Base-by-base conservation (phyloP, 2,329 filamentous ascomycete genomes). In the Botrytis deweyae region DNA sequence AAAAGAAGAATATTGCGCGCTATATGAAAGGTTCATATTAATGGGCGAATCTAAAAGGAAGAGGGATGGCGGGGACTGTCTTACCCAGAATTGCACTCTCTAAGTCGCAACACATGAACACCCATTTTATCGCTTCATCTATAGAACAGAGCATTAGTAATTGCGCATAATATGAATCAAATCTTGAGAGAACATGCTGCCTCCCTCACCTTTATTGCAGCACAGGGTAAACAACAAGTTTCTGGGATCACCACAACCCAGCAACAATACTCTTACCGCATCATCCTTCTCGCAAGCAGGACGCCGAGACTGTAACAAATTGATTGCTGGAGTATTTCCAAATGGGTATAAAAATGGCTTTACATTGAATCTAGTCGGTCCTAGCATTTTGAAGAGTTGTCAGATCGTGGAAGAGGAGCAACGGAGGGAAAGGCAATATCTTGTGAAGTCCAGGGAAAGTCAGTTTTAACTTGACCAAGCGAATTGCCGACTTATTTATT, bases 191-290 rank as follows among this genome's bases (percentile, higher is more conserved):
- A 10, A 33, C 25, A 33, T 69, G 10, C 6, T 14, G 7, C 14
- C 69, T 44, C 33, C 14, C 69, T 55, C 33, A 71, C 69, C 59
- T 40, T 55, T 9, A 29, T 64, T 71, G 29, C 59, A 71, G 44
- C 69, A 71, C 29, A 71, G n/a, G 9, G 75, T 75, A 29, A 76
- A 76, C 1, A 75, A 33, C 1, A 76, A 59, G 49, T 76, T 76
- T 52, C 75, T 70, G 29, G 72, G 65, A 62, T 76, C 75, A 25
- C 75, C 75, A 59, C 75, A 76, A 7, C 74, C 75, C 29, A 76
- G n/a, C 20, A 75, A 38, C n/a, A 76, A 44, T 38, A 74, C 64
- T 22, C 70, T 49, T 3, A 67, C 72, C 33, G 59, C 36, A 33
- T 63, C 36, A 55, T 55, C 58, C 42, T 44, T n/a, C 42, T 42